Conservation (phyloP, 2,329 filamentous ascomycete species). For the Teratosphaeriaceae sp. region DNA sequence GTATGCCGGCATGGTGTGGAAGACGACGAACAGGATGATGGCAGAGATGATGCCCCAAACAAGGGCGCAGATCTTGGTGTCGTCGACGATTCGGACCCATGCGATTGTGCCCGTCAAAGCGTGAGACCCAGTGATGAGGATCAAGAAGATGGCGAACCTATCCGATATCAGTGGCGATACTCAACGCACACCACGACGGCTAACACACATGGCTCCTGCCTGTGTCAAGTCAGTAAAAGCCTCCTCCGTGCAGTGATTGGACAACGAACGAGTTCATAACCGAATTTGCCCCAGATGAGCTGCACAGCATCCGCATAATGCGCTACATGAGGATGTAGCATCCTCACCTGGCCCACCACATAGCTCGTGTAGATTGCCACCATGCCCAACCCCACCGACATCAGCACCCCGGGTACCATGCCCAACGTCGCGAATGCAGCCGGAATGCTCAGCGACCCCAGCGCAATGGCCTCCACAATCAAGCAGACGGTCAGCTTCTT, state of each 20-base stretch:
- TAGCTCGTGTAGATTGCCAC: conserved; percentile 57
- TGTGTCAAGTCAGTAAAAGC: too few relatives aligned
- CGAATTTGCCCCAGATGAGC: conserved; percentile 30
- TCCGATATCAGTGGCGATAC: conserved; percentile 11
- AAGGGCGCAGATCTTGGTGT: conserved; percentile 33
- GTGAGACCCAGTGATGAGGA: conserved; percentile 39
- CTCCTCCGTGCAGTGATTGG: too few relatives aligned
- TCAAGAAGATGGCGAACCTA: conserved; percentile 24
- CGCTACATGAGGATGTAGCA: conserved; percentile 38
- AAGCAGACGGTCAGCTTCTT: conserved; percentile 34
- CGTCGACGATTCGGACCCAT: conserved; percentile 35
- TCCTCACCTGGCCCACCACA: conserved; percentile 55
- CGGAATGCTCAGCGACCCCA: conserved; percentile 52
- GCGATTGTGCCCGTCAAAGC: conserved; percentile 41
- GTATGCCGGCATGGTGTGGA: neutral
- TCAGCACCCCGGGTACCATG: conserved; percentile 48
- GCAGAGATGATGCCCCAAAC: conserved; percentile 39
- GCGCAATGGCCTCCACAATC: conserved; percentile 53
- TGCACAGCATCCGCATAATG: conserved; percentile 32
- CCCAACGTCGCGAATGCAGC: conserved; percentile 49
- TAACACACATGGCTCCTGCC: conserved; percentile 36
- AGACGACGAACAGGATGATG: conserved; percentile 28
- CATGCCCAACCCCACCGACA: conserved; percentile 48
- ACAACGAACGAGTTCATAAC: conserved; percentile 38
- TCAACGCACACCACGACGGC: neutral